Evolutionary conservation across 2,329 filamentous ascomycete species (phyloP), one percentile per base, ranked within the genome.

Genomic region (Sclerotinia glacialis): DNA sequence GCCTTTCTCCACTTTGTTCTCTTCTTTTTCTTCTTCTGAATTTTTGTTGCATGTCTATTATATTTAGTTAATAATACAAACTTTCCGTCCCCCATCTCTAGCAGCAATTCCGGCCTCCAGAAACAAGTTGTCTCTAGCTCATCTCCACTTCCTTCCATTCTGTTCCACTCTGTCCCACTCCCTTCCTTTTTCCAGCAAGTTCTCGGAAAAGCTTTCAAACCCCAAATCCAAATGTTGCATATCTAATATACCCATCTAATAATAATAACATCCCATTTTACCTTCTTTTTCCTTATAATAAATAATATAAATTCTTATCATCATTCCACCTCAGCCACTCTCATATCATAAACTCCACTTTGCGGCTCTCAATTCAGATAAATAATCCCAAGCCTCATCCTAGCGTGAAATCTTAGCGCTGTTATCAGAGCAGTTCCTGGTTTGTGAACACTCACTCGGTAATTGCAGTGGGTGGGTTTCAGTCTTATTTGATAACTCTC

Each of bases 231-330:
- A 31, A 59, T 64, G 40, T 56, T 64, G 62, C 62, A 56, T 28
- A 47, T 64, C 62, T 56, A 0, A 46, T 64, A 64, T 64, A 56
- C 49, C 62, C 50, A 34, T 56, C 52, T 58, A 64, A 64, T 58
- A 49, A 49, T 64, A 64, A 58, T 14, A 28, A n/a, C 11, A 23
- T 61, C 18, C 26, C 26, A 16, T 21, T 31, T 31, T 31, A 12
- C 16, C 8, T 5, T 6, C 47, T 26, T 28, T 28, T 16, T 18
- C 12, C 12, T 16, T 40, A 40, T 50, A 16, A 21, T 53, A 34
- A 34, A n/a, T 34, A 34, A 34, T 53, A 31, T 52, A 52, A 52
- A 52, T 21, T 18, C 50, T 50, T 9, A 53, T n/a, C n/a, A n/a
- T n/a, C 9, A 53, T 31, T 12, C 5, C 12, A 40, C 14, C 5